Percentiles rank a stretch among this genome's conserved stretches.
Evolutionary conservation across 169 alveolate genomes (phyloP).

Genomic region (Sarcocystis neurona): DNA sequence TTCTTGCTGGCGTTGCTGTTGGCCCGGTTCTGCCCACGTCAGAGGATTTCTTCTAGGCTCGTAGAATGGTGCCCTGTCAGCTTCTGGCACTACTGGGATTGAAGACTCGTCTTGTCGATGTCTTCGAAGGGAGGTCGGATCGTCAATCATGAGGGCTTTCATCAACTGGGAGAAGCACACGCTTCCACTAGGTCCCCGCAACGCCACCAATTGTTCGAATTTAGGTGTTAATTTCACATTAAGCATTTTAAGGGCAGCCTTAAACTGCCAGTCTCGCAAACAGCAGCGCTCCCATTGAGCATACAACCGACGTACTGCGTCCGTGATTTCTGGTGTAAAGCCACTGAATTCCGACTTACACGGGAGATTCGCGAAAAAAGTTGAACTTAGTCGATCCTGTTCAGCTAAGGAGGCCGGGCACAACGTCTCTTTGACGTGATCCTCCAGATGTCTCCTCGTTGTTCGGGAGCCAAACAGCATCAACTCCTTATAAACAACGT

Average conservation of each 20-base stretch:
- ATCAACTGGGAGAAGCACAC: conserved; percentile 61
- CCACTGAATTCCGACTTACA: background rate
- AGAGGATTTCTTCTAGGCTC: conserved; percentile 26
- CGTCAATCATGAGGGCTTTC: conserved; percentile 61
- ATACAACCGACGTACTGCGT: conserved; percentile 32
- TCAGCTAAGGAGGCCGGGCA: background rate
- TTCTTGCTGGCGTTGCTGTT: too few relatives aligned
- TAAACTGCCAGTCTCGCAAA: conserved; percentile 47
- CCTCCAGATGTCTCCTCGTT: background rate
- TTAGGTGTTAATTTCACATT: conserved; percentile 23
- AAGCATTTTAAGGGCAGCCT: background rate
- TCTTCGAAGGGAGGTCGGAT: conserved; percentile 71
- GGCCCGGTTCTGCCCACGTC: conserved; percentile 25
- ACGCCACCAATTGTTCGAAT: conserved; percentile 38
- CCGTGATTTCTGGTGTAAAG: conserved; percentile 42
- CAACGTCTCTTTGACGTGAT: conserved; percentile 18
- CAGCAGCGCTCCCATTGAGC: conserved; percentile 59
- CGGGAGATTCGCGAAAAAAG: background rate
- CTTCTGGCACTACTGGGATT: conserved; percentile 45
- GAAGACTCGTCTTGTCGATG: conserved; percentile 79
- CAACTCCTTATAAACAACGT: conserved; percentile 37
- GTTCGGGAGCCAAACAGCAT: conserved; percentile 28
- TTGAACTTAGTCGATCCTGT: background rate
- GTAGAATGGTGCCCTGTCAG: conserved; percentile 11
- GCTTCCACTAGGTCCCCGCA: conserved; percentile 49